Evolutionary conservation across 257 asterid species (phyloP).

Genomic region (Nicotiana paniculata): DNA sequence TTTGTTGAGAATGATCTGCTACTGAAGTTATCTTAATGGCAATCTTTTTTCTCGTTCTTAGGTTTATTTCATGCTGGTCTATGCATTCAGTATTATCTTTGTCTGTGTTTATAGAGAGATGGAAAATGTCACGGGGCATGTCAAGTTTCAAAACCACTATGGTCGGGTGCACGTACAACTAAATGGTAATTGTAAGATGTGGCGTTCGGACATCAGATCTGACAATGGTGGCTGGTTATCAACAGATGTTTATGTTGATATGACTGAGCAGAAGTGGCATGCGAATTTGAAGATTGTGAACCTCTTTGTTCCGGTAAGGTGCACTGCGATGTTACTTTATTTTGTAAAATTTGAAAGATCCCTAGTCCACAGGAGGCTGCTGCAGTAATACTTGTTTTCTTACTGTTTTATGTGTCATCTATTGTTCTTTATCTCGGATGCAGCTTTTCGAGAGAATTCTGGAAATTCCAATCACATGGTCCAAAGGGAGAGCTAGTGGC

Average conservation of each 20-base stretch:
- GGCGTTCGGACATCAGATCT: conserved; percentile 72
- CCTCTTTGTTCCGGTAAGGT: conserved; percentile 85
- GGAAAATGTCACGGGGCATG: conserved; percentile 76
- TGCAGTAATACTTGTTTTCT: not conserved
- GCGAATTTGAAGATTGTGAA: conserved; percentile 85
- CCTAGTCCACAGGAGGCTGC: conserved; percentile 6
- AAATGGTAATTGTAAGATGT: conserved; percentile 84
- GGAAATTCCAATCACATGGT: conserved; percentile 94
- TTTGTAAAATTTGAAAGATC: not conserved
- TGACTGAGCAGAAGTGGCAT: conserved; percentile 94
- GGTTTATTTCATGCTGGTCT: conserved; percentile 2
- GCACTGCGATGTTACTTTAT: conserved; percentile 17
- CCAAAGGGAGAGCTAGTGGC: conserved; percentile 97
- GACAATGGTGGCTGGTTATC: conserved; percentile 99
- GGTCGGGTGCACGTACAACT: conserved; percentile 82
- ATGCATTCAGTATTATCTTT: conserved; percentile 13
- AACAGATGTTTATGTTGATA: conserved; percentile 86
- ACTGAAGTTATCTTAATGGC: not conserved
- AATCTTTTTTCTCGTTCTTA: not conserved
- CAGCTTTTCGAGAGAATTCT: conserved; percentile 94
- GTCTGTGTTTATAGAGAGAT: conserved; percentile 67
- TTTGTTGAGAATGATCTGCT: not conserved
- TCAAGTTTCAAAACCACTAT: conserved; percentile 77
- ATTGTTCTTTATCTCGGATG: conserved; percentile 20
- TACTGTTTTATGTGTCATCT: conserved; percentile 2